phyloP scores from a whole-genome alignment of 805 yeast genomes.

The Limtongia smithiae region DNA sequence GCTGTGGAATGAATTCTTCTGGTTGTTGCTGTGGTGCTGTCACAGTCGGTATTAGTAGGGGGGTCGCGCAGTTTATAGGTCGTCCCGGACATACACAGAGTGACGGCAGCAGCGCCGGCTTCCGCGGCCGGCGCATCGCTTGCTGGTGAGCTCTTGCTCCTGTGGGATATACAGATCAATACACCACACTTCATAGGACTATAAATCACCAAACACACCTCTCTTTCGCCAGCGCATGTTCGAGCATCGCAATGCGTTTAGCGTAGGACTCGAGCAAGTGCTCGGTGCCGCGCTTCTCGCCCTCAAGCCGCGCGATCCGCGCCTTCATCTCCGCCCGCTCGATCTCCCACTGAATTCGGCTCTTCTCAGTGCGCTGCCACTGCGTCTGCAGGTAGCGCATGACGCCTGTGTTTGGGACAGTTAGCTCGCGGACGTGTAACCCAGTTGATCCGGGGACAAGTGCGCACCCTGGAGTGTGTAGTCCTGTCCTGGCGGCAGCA shows the following conservation, averaged over 20 bases:
- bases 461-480: slow-evolving; percentile 38
- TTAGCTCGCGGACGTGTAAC: too few species aligned
- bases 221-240: slow-evolving; percentile 29
- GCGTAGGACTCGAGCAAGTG: slow-evolving; percentile 31
- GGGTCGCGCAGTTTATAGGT: too few species aligned
- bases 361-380: slow-evolving; percentile 59
- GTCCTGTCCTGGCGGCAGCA: slow-evolving; percentile 22
- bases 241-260: slow-evolving; percentile 35
- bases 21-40: too few species aligned
- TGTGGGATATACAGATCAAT: too few species aligned
- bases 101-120: too few species aligned
- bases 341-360: slow-evolving; percentile 57
- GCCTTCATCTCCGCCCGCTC: slow-evolving; percentile 59
- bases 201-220: slow-evolving; percentile 3
- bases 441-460: too few species aligned
- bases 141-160: too few species aligned
- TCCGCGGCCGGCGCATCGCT: too few species aligned
- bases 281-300: slow-evolving; percentile 48
- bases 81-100: too few species aligned
- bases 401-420: slow-evolving; percentile 43
- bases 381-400: slow-evolving; percentile 62
- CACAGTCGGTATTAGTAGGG: too few species aligned
- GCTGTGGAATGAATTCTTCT: not conserved
- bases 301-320: slow-evolving; percentile 50
- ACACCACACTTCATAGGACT: too few species aligned